Base-by-base conservation (phyloP, 768 basidiomycete species). In the Auricularia sp. region DNA sequence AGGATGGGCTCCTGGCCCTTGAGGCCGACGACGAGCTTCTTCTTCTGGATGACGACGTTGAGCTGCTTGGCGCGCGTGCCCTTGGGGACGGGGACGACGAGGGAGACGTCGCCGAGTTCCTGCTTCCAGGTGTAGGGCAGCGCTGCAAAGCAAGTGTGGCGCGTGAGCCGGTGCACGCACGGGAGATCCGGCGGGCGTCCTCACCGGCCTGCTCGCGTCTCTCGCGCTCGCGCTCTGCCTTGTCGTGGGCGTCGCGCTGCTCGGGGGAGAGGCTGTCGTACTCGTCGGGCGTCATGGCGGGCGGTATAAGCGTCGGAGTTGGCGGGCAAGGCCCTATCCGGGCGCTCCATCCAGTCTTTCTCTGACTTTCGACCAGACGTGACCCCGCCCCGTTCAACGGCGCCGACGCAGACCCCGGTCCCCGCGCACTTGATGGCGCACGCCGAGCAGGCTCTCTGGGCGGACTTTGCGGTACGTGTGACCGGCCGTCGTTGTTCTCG, bases 61-160 rank as follows among this genome's bases (percentile, higher is more conserved):
- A 98, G 82, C 64, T 96, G 86, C 70, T 79, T 87, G 12, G 80
- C 91, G 62, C 91, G 83, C 3, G 93, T 96, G 16, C 94, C 96
- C 65, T 87, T 84, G 4, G 93, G 90, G 3, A 99, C 88, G 7
- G 91, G 87, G 10, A 98, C 78, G 12, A 82, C 78, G 62, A 99
- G 76, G 67, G 96, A 91, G 23, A 97, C 83, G 63, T 97, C 93
- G 14, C 84, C 85, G 6, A 99, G 81, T 69, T 93, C 86, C 72
- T 99, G 97, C 59, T 77, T 86, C 97, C 97, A 99, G 63, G 75
- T 78, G 75, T 96, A 98, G 4, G 97, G 97, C 67, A 99, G 79
- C 18, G 86, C 92, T 93, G 69, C 64, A 62, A 67, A 64, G 63
- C 8, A 14, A 64, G 18, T 62, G 43, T 70, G 61, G 56, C 16